Conservation (phyloP, 257 asterid genomes). For the Nemophila menziesii region DNA sequence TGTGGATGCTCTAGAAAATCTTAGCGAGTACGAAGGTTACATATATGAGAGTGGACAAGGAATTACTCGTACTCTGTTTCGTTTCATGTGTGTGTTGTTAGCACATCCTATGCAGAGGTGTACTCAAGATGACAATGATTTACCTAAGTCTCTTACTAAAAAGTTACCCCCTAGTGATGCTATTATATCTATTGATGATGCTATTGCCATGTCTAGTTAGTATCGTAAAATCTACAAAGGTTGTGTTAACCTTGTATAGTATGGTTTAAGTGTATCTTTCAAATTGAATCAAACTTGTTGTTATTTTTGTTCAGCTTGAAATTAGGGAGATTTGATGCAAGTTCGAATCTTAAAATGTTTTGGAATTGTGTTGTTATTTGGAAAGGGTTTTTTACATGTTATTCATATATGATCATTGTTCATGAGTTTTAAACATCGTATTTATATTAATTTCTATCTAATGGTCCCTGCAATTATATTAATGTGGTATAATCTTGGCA, state of each 20-base stretch:
- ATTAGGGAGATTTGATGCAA: background rate
- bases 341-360: background rate
- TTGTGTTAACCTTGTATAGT: background rate
- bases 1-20: conserved; percentile 77
- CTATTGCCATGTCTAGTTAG: conserved; percentile 27
- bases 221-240: conserved; percentile 13
- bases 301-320: background rate
- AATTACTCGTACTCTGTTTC: conserved; percentile 58
- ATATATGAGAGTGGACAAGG: conserved; percentile 91
- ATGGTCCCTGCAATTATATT: no score
- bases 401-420: no score
- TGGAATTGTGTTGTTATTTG: no score
- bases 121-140: conserved; percentile 57
- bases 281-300: background rate
- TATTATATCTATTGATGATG: conserved; percentile 41
- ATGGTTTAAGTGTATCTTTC: background rate
- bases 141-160: conserved; percentile 64
- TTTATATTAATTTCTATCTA: no score
- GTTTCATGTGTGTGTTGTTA: conserved; percentile 54
- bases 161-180: conserved; percentile 33
- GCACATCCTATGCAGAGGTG: conserved; percentile 90
- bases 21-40: conserved; percentile 75
- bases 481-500: no score
- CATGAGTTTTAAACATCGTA: no score
- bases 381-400: no score